Evolutionary conservation across 352 stramenopile species (phyloP).

Genomic region (Pythium aphanidermatum): DNA sequence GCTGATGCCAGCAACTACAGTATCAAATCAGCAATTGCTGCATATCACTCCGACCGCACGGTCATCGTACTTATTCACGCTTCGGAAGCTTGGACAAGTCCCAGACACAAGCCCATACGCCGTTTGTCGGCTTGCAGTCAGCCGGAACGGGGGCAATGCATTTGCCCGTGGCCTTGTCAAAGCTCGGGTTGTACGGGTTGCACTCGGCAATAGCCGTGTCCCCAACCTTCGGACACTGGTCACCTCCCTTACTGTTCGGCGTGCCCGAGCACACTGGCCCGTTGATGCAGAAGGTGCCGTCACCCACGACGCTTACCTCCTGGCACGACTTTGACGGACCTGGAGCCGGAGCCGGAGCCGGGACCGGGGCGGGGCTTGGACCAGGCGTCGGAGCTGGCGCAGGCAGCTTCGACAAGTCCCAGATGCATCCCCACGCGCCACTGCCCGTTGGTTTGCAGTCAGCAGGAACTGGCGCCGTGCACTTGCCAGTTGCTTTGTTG

Average conservation of each 20-base stretch:
- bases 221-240: constrained; percentile 11
- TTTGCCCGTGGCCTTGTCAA: constrained; percentile 9
- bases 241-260: constrained; percentile 3
- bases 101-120: constrained; percentile 9
- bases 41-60: too few relatives aligned
- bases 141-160: constrained; percentile 9
- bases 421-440: constrained; percentile 9
- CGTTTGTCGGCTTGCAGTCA: constrained; percentile 6
- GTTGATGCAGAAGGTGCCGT: constrained; percentile 25
- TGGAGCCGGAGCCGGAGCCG: neutral
- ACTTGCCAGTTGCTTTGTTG: constrained; percentile 12
- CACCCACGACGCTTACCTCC: constrained; percentile 21
- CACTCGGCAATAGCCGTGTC: constrained; percentile 13
- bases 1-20: too few relatives aligned
- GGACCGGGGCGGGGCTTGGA: neutral
- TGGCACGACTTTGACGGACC: constrained; percentile 8
- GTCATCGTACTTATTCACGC: neutral
- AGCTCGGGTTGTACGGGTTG: constrained; percentile 11
- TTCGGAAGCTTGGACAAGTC: constrained; percentile 14
- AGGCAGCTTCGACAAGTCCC: constrained; percentile 14
- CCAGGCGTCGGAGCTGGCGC: neutral
- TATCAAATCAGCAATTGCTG: too few relatives aligned
- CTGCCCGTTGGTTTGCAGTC: constrained; percentile 3
- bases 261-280: constrained; percentile 19
- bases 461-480: constrained; percentile 9